Evolutionary conservation across 2,329 filamentous ascomycete species (phyloP), one percentile per base, ranked within the genome.

Genomic region (Penicillium sp.): DNA sequence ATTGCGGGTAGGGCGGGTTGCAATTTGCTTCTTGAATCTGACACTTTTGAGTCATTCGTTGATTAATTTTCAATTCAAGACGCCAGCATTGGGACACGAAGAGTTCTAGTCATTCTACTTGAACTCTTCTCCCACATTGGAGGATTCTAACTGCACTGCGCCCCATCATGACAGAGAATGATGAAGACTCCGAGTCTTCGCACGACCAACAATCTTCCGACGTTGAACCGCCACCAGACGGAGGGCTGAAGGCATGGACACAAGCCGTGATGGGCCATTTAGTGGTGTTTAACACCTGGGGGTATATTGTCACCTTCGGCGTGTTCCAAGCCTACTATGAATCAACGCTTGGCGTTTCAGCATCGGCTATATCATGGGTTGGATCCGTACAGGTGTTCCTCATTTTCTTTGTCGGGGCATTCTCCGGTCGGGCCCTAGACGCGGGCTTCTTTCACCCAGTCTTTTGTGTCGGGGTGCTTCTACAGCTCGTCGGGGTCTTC

Each of bases 281-380:
- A 8, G 59, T 61, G n/a, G 46, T 29, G 10, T 59, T 62, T 14
- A 61, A 59, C 24, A 59, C 60, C 22, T 62, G 59, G 59, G 61
- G 61, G 3, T 57, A 57, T 11, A 53, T 56, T 10, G 51, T 54
- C 31, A 59, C 56, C 50, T 78, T 75, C 53, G 74, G 74, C 13
- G 63, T 78, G 26, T 79, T 77, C 62, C 75, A 79, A 66, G 63
- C 69, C 9, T 39, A 40, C 47, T 79, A 79, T 57, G 63, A 68
- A 2, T 61, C 64, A 3, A 49, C 62, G 0, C 65, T 78, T 11
- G 13, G 32, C 61, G 0, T 58, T 63, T 1, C 72, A 0, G 66
- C 72, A 2, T 74, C 71, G 4, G 61, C 67, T 7, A 74, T 79
- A 20, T 74, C 75, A 29, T 79, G 76, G 77, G 68, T 79, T 16